Conservation (phyloP, 306 rosid species). For the Arachis hypogaea region DNA sequence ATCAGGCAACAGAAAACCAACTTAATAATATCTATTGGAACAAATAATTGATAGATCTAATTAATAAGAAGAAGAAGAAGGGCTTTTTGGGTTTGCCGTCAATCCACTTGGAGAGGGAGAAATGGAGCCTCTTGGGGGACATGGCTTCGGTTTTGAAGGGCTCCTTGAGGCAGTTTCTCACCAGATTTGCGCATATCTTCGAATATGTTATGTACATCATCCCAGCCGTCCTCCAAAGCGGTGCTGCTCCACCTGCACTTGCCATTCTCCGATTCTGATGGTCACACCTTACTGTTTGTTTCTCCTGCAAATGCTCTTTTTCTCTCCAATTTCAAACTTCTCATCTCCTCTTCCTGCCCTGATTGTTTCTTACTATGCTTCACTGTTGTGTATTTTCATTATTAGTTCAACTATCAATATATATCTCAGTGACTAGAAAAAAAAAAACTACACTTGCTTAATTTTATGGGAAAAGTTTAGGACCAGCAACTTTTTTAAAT, state of each 20-base stretch:
- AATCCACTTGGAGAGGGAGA: slow-evolving; percentile 51
- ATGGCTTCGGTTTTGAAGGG: slow-evolving; percentile 73
- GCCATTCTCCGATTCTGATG: slow-evolving; percentile 40
- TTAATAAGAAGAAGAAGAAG: slow-evolving; percentile 5
- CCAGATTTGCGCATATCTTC: slow-evolving; percentile 86
- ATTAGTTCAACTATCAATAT: too few species aligned
- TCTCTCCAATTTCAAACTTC: too few species aligned
- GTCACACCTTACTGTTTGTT: too few species aligned
- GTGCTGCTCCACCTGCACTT: slow-evolving; percentile 57
- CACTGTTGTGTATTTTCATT: too few species aligned
- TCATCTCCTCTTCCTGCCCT: too few species aligned
- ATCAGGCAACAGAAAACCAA: slow-evolving; percentile 20
- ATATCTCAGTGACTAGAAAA: too few species aligned
- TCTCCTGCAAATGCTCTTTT: too few species aligned
- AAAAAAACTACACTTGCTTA: too few species aligned
- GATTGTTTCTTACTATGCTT: too few species aligned
- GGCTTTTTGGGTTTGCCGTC: slow-evolving; percentile 53
- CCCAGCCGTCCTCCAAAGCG: slow-evolving; percentile 94
- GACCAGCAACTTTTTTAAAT: too few species aligned
- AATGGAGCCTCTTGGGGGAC: slow-evolving; percentile 84
- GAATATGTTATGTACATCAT: slow-evolving; percentile 93
- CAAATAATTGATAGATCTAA: background rate
- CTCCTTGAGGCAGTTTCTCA: slow-evolving; percentile 87
- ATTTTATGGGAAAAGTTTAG: too few species aligned
- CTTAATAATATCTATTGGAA: background rate